Evolutionary conservation across 176 grass and related monocot species (phyloP), one percentile per base, ranked within the genome.

Genomic region (Oryza officinalis): DNA sequence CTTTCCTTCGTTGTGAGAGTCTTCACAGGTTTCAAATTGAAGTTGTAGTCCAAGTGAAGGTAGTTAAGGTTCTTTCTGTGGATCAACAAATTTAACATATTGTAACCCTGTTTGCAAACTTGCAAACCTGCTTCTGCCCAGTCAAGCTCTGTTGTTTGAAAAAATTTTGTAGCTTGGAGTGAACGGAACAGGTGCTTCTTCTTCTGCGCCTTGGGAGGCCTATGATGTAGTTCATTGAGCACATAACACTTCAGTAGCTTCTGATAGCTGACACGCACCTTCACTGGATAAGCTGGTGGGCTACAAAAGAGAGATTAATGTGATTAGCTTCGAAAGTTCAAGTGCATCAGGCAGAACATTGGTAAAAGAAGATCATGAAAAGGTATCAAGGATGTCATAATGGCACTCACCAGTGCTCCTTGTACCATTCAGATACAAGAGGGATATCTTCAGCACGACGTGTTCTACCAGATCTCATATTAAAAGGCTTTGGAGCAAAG

Each of bases 61-160:
- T 95, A 95, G 65, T 98, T 98, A 70, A 98, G 85, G 59, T 98
- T 98, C 81, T 95, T 98, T 52, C 96, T 90, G 84, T 98, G 96
- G 84, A 98, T 98, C 87, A 98, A 93, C 78, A 98, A 81, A 70
- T 98, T 98, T 0, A 98, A 77, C 96, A 98, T 98, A 86, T 98
- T 98, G 87, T 95, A 98, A 28, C 96, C 96, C 75, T 98, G 96
- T 77, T 98, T 98, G 79, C 93, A 98, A 77, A 98, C 96, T 88
- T 98, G 96, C 65, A 98, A 60, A 17, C 96, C 96, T 37, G 96
- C 96, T 89, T 98, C 96, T 60, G 91, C 96, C 96, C 96, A 98
- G 81, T 98, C 96, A 69, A 98, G 85, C 80, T 95, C 96, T 81
- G 96, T 98, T 66, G 93, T 98, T 88, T 98, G 96, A 67, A 98